Conservation (phyloP, 257 asterid species). For the Solanum gandarillasii region DNA sequence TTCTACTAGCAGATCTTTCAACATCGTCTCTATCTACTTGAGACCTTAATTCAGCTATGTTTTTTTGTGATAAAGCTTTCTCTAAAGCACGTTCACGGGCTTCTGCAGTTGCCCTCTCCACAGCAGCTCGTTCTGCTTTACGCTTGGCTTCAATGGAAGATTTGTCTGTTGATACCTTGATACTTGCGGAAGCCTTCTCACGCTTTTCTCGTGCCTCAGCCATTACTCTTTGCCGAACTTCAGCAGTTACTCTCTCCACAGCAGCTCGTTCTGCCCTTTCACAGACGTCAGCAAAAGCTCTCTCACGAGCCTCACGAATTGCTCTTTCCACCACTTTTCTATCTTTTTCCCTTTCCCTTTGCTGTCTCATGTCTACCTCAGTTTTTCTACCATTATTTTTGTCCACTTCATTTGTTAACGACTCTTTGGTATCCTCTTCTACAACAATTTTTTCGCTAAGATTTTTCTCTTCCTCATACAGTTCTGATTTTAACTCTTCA, state of each 20-base stretch:
- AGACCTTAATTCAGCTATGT: constrained; percentile 28
- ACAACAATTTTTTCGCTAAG: constrained; percentile 3
- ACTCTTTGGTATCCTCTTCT: constrained; percentile 34
- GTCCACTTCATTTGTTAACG: constrained; percentile 14
- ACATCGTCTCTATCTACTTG: constrained; percentile 29
- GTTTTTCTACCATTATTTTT: constrained; percentile 33
- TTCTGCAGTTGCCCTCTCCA: constrained; percentile 88
- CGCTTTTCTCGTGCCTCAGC: constrained; percentile 63
- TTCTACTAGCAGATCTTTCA: constrained; percentile 31
- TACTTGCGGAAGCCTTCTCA: constrained; percentile 36
- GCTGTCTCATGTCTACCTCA: constrained; percentile 61
- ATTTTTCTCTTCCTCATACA: constrained; percentile 12
- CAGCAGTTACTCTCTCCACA: constrained; percentile 76
- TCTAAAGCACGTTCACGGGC: constrained; percentile 94
- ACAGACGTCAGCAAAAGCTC: constrained; percentile 91
- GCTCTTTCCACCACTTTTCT: constrained; percentile 84
- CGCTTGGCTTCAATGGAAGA: constrained; percentile 64
- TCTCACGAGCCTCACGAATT: constrained; percentile 92
- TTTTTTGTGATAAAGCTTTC: constrained; percentile 74
- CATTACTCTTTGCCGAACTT: constrained; percentile 58
- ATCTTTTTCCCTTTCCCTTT: constrained; percentile 67
- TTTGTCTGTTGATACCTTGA: constrained; percentile 34
- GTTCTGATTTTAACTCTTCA: constrained; percentile 21
- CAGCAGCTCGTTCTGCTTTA: constrained; percentile 92
- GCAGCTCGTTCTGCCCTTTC: constrained; percentile 94